Percentiles rank a stretch among this genome's conserved stretches.
These are phyloP conservation scores for Hyphopichia fennica DNA, from an alignment of 1,139 yeast genomes.

Conservation along the genomic window DNA sequence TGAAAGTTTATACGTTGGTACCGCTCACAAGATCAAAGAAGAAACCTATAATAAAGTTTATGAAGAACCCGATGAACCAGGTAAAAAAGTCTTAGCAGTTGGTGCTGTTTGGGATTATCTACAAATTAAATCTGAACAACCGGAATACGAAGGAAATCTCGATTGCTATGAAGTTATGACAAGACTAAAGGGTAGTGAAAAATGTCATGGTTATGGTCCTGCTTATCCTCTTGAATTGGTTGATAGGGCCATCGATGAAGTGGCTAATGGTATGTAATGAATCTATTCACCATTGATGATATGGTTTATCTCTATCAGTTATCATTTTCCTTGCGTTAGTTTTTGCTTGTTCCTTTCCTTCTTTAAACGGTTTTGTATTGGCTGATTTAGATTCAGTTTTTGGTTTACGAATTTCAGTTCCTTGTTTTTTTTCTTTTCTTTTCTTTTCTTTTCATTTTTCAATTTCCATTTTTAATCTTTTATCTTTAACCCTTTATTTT, in stretches of 20 bases:
- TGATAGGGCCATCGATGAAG: slow-evolving; percentile 30
- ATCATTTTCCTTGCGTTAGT: background rate
- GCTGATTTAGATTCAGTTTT: background rate
- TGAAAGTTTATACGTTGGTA: slow-evolving; percentile 24
- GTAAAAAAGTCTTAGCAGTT: slow-evolving; percentile 57
- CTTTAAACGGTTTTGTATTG: background rate
- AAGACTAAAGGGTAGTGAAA: slow-evolving; percentile 62
- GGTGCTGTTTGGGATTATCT: slow-evolving; percentile 86
- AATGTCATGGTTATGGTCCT: slow-evolving; percentile 83
- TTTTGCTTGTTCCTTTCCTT: background rate
- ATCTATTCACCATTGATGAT: background rate
- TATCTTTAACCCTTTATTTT: background rate
- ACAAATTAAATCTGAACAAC: slow-evolving; percentile 44
- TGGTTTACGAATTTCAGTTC: background rate
- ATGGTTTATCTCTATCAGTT: background rate
- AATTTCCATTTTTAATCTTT: background rate
- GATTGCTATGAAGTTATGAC: slow-evolving; percentile 62
- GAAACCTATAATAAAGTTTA: slow-evolving; percentile 31
- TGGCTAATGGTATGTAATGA: background rate
- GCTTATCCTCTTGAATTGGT: slow-evolving; percentile 61
- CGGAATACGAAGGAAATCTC: slow-evolving; percentile 45
- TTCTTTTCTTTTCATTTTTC: background rate
- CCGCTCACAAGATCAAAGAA: slow-evolving; percentile 18
- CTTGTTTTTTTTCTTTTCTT: background rate
- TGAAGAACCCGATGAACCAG: slow-evolving; percentile 34